Percentiles rank a stretch among this genome's conserved stretches.
Conservation (phyloP, 2,329 filamentous ascomycete species). For the Akanthomyces uredinophilus region DNA sequence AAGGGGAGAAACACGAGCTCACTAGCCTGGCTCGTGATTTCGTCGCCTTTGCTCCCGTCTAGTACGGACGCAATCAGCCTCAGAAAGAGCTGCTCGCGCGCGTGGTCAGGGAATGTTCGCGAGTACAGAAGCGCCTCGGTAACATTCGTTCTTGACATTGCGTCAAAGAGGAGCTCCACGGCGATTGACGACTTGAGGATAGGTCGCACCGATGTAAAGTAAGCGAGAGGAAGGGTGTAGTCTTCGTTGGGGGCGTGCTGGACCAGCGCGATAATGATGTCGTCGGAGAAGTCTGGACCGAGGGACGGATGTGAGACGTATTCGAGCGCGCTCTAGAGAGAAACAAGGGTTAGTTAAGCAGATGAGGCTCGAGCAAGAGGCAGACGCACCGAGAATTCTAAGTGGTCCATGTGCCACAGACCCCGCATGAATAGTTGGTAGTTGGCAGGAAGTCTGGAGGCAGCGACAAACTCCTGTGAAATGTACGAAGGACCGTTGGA, state of each 20-base stretch:
- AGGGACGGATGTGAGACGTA: conserved; percentile 75
- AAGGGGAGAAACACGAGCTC: conserved; percentile 72
- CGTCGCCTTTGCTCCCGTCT: conserved; percentile 32
- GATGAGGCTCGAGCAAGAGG: conserved; percentile 17
- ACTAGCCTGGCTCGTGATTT: conserved; percentile 51
- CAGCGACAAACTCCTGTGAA: conserved; percentile 53
- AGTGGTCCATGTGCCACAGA: conserved; percentile 72
- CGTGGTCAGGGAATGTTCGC: conserved; percentile 56
- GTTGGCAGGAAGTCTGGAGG: conserved; percentile 64
- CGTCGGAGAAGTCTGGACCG: conserved; percentile 75
- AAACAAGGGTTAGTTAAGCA: background rate
- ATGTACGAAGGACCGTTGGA: conserved; percentile 45
- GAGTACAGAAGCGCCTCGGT: conserved; percentile 71
- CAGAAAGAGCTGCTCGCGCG: conserved; percentile 61
- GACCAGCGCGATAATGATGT: conserved; percentile 68
- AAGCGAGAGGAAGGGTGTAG: conserved; percentile 64
- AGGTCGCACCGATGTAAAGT: conserved; percentile 72
- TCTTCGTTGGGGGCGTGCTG: conserved; percentile 55
- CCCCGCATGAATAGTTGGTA: conserved; percentile 80
- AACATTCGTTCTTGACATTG: conserved; percentile 61
- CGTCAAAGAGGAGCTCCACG: conserved; percentile 62
- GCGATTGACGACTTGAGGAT: conserved; percentile 60
- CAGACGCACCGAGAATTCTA: conserved; percentile 55
- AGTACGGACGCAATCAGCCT: conserved; percentile 58
- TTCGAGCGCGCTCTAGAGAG: conserved; percentile 57